phyloP scores from a whole-genome alignment of 2,329 filamentous ascomycete genomes.

The Aspergillus sp. region DNA sequence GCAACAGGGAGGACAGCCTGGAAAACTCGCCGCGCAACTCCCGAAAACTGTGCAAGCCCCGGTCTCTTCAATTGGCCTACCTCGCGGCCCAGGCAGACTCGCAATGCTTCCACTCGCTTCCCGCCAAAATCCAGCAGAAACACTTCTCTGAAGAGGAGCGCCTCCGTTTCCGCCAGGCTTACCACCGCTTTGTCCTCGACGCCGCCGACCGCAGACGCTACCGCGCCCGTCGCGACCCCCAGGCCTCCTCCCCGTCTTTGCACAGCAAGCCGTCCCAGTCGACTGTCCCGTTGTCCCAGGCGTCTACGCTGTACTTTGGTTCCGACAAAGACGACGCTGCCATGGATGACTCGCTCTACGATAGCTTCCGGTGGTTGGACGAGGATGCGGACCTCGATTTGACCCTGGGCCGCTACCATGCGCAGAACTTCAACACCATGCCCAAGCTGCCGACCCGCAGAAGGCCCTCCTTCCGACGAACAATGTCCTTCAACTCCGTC shows the following conservation, averaged over 20 bases:
- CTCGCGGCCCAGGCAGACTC: conserved; percentile 47
- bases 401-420: conserved; percentile 60
- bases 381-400: conserved; percentile 64
- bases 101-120: conserved; percentile 60
- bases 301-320: conserved; percentile 17
- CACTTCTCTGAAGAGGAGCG: conserved; percentile 67
- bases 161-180: conserved; percentile 45
- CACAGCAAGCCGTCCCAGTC: conserved; percentile 7
- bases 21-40: conserved; percentile 8
- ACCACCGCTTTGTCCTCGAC: conserved; percentile 45
- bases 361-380: conserved; percentile 65
- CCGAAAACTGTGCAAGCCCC: conserved; percentile 25
- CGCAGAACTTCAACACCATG: conserved; percentile 46
- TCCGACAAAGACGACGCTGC: conserved; percentile 19
- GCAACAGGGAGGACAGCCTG: conserved; percentile 8
- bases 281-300: conserved; percentile 10
- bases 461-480: conserved; percentile 58
- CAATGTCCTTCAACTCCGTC: conserved; percentile 60
- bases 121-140: conserved; percentile 61
- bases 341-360: conserved; percentile 50
- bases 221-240: conserved; percentile 32
- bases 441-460: conserved; percentile 20
- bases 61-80: conserved; percentile 28
- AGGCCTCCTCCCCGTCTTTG: conserved; percentile 24
- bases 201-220: conserved; percentile 51